These are phyloP conservation scores for Exophiala bonariae DNA, from an alignment of 2,329 filamentous ascomycete genomes.

Conservation along the genomic window DNA sequence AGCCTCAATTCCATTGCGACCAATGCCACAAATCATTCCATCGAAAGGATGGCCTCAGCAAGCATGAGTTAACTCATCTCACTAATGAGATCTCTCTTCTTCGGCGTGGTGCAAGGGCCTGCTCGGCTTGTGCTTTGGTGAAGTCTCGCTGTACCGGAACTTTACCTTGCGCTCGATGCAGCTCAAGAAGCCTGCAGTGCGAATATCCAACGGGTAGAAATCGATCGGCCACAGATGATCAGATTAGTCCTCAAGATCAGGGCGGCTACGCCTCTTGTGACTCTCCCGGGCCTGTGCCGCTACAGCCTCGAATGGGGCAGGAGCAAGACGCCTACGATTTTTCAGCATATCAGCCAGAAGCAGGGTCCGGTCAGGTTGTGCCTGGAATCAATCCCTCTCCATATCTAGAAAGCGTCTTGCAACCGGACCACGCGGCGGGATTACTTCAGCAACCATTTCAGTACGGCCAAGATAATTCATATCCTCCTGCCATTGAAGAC, in stretches of 20 bases:
- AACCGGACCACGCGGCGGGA: not conserved
- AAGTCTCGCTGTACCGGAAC: conserved; percentile 42
- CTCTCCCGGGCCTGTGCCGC: not conserved
- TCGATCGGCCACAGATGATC: not conserved
- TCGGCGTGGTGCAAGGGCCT: conserved; percentile 37
- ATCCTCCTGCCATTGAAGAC: not conserved
- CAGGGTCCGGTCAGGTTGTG: not conserved
- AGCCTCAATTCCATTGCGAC: conserved; percentile 40
- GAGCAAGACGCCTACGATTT: too few species aligned
- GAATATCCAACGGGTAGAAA: conserved; percentile 35
- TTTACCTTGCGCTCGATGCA: conserved; percentile 37
- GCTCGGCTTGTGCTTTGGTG: conserved; percentile 39
- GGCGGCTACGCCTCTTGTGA: not conserved
- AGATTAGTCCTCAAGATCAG: not conserved
- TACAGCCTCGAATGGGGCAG: too few species aligned
- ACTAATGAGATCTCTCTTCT: conserved; percentile 33
- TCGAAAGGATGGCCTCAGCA: conserved; percentile 43
- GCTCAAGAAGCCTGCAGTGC: conserved; percentile 35
- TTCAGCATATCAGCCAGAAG: not conserved
- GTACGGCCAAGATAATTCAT: not conserved
- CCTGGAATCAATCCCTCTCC: not conserved
- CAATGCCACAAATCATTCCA: conserved; percentile 44
- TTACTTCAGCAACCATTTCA: not conserved
- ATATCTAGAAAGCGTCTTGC: not conserved
- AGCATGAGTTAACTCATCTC: conserved; percentile 41